A percentile compares a stretch with the other conserved stretches of the same genome.
Evolutionary conservation across 176 grass and related monocot genomes (phyloP).

Genomic region (Ensete ventricosum): DNA sequence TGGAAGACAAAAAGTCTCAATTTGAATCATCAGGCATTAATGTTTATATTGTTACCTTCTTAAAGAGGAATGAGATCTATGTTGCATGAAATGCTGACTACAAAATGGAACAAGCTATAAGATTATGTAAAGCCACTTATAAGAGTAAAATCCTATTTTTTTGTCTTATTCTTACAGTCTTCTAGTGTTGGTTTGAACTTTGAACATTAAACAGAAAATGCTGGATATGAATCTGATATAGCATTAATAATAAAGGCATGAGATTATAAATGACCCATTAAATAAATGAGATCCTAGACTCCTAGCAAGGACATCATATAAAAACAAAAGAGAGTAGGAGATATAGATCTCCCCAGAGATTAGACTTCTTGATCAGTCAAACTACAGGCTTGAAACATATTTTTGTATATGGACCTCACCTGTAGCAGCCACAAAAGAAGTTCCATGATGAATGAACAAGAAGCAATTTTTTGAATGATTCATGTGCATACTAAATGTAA

Average conservation of each 20-base stretch:
- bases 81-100: neutral
- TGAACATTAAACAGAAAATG: too few relatives aligned
- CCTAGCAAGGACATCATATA: too few relatives aligned
- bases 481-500: neutral
- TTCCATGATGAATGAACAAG: neutral
- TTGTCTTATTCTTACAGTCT: neutral
- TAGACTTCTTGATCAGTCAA: too few relatives aligned
- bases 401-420: too few relatives aligned
- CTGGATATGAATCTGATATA: too few relatives aligned
- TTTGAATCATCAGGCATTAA: slow-evolving; percentile 6
- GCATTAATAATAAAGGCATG: too few relatives aligned
- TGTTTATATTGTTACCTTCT: neutral
- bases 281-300: too few relatives aligned
- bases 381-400: too few relatives aligned
- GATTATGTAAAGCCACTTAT: neutral
- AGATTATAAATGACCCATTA: too few relatives aligned
- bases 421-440: neutral
- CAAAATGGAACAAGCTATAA: neutral
- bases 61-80: neutral
- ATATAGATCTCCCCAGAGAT: too few relatives aligned
- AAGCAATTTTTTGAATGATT: neutral
- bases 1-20: slow-evolving; percentile 28
- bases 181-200: too few relatives aligned
- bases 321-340: too few relatives aligned
- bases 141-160: neutral